Evolutionary conservation across 306 rosid genomes (phyloP), one percentile per base, ranked within the genome.

Genomic region (Neltuma alba): DNA sequence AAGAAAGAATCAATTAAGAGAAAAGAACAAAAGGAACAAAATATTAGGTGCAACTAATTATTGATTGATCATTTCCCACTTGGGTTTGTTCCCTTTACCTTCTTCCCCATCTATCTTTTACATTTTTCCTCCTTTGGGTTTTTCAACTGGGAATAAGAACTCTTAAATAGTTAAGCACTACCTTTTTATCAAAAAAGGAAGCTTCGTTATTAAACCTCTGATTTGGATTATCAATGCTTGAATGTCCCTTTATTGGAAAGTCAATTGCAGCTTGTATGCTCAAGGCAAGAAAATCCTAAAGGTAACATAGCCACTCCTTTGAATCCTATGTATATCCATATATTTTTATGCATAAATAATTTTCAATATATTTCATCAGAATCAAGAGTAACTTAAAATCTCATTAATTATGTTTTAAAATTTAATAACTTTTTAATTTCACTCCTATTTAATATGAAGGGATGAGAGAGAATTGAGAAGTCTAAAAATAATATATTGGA

Each of bases 1-100:
- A 16, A 48, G 38, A 31, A 27, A 55, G 11, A 25, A 36, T 45
- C 23, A 76, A 69, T 44, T 2, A 79, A 62, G 64, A n/a, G 66
- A 30, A 62, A 27, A 10, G 6, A 58, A 58, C 40, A 38, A 71
- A 71, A 44, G 65, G 65, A 58, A 47, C 16, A 70, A 30, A 72
- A 72, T 9, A 14, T 50, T 62, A 48, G 79, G 74, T 80, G 58
- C 8, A 33, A 8, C 18, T 68, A 23, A 27, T 72, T 36, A 73
- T 62, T 50, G 60, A 23, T 54, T 18, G 3, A 36, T 65, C 16
- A 9, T 65, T n/a, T 65, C 23, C 10, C 20, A 31, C 2, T 63
- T 7, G 1, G 69, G 45, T 41, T 18, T 54, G 9, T 54, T n/a
- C 2, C 57, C 8, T 48, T 12, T 41, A 1, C 45, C 1, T 41